Conservation (phyloP, 306 rosid genomes). For the Ochetophila trinervis region DNA sequence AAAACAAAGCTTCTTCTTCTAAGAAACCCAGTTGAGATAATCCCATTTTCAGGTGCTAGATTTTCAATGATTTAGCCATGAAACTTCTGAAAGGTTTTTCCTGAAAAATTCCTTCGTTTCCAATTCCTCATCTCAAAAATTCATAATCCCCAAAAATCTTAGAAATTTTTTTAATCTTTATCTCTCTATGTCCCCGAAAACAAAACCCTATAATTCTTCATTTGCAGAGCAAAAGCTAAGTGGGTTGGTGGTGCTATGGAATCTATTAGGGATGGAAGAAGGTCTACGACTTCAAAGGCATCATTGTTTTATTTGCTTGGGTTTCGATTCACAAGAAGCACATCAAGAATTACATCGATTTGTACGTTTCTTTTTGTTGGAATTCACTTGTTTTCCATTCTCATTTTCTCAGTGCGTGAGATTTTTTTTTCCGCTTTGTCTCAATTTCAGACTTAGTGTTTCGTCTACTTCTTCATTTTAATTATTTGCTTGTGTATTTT, state of each 20-base stretch:
- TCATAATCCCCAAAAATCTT: background rate
- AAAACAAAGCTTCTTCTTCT: too few relatives aligned
- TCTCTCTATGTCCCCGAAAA: background rate
- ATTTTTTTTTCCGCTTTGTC: background rate
- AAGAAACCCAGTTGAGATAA: too few relatives aligned
- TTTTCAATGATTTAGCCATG: too few relatives aligned
- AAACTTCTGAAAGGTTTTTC: too few relatives aligned
- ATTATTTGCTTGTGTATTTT: background rate
- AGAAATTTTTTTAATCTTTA: background rate
- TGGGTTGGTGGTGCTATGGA: constrained; percentile 29
- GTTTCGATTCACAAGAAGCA: constrained; percentile 59
- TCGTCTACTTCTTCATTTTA: background rate
- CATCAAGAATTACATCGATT: constrained; percentile 51
- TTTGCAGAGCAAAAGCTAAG: constrained; percentile 37
- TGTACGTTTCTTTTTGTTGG: constrained; percentile 79
- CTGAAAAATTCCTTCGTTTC: background rate
- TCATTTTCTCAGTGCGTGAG: constrained; percentile 78
- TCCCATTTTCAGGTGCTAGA: too few relatives aligned
- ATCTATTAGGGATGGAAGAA: constrained; percentile 81
- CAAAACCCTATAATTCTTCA: constrained; percentile 4
- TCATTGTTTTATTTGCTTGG: constrained; percentile 86
- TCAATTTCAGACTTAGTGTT: background rate
- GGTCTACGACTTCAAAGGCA: constrained; percentile 51
- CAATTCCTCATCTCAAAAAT: background rate
- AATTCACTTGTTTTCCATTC: constrained; percentile 81